phyloP scores from a whole-genome alignment of 306 rosid genomes.

The Medicago ruthenica region DNA sequence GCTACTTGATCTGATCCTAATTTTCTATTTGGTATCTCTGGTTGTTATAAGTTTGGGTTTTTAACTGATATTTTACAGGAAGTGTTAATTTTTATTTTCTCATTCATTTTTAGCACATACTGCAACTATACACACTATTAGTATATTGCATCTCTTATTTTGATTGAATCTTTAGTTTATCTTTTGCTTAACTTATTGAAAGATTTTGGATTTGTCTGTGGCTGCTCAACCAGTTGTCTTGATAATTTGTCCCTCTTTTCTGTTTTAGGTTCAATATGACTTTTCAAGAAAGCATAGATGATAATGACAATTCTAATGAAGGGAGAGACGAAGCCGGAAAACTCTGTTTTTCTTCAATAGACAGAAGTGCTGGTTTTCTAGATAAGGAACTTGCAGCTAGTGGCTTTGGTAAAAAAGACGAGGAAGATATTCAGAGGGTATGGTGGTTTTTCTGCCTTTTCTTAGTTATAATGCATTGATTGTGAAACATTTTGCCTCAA shows the following conservation, averaged over 20 bases:
- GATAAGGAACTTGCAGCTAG: slow-evolving; percentile 95
- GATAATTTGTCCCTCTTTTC: slow-evolving; percentile 23
- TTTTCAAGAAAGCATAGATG: slow-evolving; percentile 66
- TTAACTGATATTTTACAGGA: slow-evolving; percentile 6
- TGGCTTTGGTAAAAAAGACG: slow-evolving; percentile 85
- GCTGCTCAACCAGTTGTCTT: slow-evolving; percentile 25
- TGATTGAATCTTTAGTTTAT: slow-evolving; percentile 1
- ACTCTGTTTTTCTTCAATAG: slow-evolving; percentile 68
- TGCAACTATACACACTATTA: background rate
- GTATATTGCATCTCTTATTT: slow-evolving; percentile 8
- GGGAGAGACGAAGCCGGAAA: slow-evolving; percentile 61
- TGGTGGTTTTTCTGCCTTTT: slow-evolving; percentile 12
- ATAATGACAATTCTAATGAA: slow-evolving; percentile 57
- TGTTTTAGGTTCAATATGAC: slow-evolving; percentile 71
- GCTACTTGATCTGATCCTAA: background rate
- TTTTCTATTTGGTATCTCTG: background rate
- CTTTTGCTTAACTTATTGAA: slow-evolving; percentile 26
- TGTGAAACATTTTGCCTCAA: slow-evolving; percentile 26
- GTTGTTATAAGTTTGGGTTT: background rate
- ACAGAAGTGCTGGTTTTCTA: slow-evolving; percentile 66
- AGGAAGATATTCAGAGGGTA: slow-evolving; percentile 81
- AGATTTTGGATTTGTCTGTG: slow-evolving; percentile 27
- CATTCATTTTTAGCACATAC: background rate
- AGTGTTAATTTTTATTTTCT: background rate
- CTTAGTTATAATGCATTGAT: slow-evolving; percentile 21